Conservation (phyloP, 371 early-diverging fungal genomes). For the Rhizomucor pusillus region DNA sequence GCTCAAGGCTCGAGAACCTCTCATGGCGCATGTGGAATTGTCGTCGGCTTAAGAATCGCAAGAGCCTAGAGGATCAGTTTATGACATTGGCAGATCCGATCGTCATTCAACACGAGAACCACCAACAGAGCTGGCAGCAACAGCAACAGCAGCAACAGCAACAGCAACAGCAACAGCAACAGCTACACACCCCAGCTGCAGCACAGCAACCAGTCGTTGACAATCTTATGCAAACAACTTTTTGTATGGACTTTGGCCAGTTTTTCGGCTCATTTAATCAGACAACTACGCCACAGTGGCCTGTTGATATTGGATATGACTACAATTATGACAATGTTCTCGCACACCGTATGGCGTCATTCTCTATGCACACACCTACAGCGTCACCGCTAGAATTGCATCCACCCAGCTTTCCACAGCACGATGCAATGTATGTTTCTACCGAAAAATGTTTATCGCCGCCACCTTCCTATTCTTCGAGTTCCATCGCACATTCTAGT, state of each 20-base stretch:
- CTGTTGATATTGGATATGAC: no score
- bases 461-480: neutral
- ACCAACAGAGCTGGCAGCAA: slow-evolving; percentile 6
- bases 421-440: neutral
- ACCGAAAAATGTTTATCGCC: neutral
- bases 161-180: slow-evolving; percentile 7
- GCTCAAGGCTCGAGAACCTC: slow-evolving; percentile 83
- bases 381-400: neutral
- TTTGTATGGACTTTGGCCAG: slow-evolving; percentile 1
- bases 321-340: neutral
- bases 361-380: neutral
- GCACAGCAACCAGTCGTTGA: neutral
- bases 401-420: slow-evolving; percentile 1
- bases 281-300: no score
- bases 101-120: slow-evolving; percentile 3
- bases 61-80: slow-evolving; percentile 4
- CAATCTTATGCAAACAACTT: neutral
- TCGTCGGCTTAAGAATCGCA: slow-evolving; percentile 21
- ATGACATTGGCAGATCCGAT: slow-evolving; percentile 7
- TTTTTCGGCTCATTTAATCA: no score
- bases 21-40: slow-evolving; percentile 86
- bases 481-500: no score
- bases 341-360: slow-evolving; percentile 1
- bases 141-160: slow-evolving; percentile 3
- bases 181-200: neutral